Evolutionary conservation across 257 asterid species (phyloP), one percentile per base, ranked within the genome.

Genomic region (Solanum phureja): DNA sequence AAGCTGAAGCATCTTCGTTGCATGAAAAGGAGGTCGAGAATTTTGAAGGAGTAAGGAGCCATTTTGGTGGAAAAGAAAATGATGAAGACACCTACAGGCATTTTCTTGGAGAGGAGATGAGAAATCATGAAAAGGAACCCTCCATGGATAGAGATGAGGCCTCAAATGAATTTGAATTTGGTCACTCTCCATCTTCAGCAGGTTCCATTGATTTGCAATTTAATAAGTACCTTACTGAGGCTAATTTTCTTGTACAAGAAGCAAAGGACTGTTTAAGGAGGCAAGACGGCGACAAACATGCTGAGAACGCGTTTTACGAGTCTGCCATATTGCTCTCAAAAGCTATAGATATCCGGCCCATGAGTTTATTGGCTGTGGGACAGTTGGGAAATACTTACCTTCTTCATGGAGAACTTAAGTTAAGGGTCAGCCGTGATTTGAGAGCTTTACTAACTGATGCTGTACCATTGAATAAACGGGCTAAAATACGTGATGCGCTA

Each of bases 321-420:
- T 94, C 98, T 75, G 94, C 95, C 60, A 37, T 82, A 27, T 90
- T 96, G 83, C 97, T 95, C 87, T 90, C 93, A 77, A 92, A 93
- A 88, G 99, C 99, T 86, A 89, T 92, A 87, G 93, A 93, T 56
- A 90, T 94, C 88, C 95, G 97, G 90, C 98, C 99, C 11, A 93
- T 92, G 98, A 96, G 99, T 90, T 94, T 94, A 91, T 87, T 94
- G 90, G 99, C 98, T 11, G 98, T 93, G 66, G 98, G 97, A 21
- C 98, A 93, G 88, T 88, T 96, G 89, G 99, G 99, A 44, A 95
- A 95, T 89, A 93, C 98, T 0, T 95, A 96, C 90, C 98, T 96
- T 86, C 95, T 96, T 88, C 99, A 95, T 12, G 98, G 99, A 91
- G 98, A 96, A 91, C 87, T 94, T 46, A 96, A 95, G 88, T 88